phyloP scores from a whole-genome alignment of 768 basidiomycete species.

The Tylopilus felleus region DNA sequence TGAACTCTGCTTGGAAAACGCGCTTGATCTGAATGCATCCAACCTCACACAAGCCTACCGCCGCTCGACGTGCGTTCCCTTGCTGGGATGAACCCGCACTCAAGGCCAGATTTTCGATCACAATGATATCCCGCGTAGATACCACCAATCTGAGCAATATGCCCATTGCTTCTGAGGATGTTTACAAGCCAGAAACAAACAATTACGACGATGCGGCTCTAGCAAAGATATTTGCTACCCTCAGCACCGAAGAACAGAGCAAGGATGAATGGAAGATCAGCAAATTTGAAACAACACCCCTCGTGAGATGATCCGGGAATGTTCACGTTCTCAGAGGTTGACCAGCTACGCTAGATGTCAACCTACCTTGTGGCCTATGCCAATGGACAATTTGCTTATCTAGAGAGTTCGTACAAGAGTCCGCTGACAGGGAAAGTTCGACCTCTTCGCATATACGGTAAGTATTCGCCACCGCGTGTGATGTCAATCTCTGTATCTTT shows the following conservation, averaged over 20 bases:
- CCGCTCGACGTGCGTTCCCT: conserved; percentile 78
- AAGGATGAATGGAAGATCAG: conserved; percentile 72
- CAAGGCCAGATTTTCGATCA: conserved; percentile 79
- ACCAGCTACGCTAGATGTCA: conserved; percentile 51
- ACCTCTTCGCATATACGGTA: conserved; percentile 83
- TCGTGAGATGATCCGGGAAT: conserved; percentile 33
- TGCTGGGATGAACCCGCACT: conserved; percentile 93
- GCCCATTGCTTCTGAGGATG: conserved; percentile 63
- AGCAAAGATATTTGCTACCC: conserved; percentile 40
- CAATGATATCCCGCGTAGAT: conserved; percentile 72
- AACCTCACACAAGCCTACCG: conserved; percentile 58
- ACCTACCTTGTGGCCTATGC: conserved; percentile 88
- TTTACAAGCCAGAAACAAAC: conserved; percentile 35
- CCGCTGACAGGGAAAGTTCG: conserved; percentile 76
- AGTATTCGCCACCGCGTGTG: conserved; percentile 13
- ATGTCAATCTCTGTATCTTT: conserved; percentile 3
- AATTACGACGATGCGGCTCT: conserved; percentile 33
- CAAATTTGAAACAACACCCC: conserved; percentile 76
- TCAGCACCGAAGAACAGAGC: conserved; percentile 34
- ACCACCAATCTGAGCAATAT: conserved; percentile 87
- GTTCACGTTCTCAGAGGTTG: not conserved
- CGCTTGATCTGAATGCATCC: conserved; percentile 1
- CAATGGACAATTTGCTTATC: conserved; percentile 70
- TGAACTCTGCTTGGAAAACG: not conserved
- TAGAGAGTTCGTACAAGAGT: conserved; percentile 74